These are phyloP conservation scores for Fallopia convolvulus DNA, from an alignment of 148 eudicot genomes.

Conservation along the genomic window DNA sequence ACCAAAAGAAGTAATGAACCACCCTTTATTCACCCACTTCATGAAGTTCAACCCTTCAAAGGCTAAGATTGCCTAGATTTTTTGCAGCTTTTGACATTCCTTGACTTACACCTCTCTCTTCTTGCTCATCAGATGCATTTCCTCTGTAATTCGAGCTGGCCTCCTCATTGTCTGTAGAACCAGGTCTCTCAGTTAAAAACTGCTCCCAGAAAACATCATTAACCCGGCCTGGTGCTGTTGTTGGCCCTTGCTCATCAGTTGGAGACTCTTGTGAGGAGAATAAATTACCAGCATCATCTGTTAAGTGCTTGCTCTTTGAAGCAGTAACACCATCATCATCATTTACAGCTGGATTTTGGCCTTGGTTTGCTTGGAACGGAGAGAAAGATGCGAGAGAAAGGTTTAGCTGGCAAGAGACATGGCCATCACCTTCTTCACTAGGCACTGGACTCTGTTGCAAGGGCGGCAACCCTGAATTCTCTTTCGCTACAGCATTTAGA, in stretches of 20 bases:
- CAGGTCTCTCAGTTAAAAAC: conserved; percentile 87
- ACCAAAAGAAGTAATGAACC: too few relatives aligned
- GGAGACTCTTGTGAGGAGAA: conserved; percentile 41
- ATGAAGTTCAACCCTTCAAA: conserved; percentile 20
- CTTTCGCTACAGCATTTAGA: conserved; percentile 31
- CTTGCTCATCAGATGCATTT: conserved; percentile 37
- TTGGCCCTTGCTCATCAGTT: conserved; percentile 32
- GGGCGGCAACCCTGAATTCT: conserved; percentile 30
- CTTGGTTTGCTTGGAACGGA: conserved; percentile 32
- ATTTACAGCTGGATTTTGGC: conserved; percentile 30
- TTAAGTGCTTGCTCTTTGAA: conserved; percentile 14
- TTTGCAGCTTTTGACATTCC: conserved; percentile 41
- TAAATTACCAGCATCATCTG: conserved; percentile 21
- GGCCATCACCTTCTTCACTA: conserved; percentile 52
- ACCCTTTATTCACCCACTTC: background rate
- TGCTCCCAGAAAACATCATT: conserved; percentile 97
- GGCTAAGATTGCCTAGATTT: conserved; percentile 50
- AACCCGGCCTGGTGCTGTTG: conserved; percentile 39
- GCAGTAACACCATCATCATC: conserved; percentile 20
- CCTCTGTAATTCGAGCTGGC: conserved; percentile 53
- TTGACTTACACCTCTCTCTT: conserved; percentile 39
- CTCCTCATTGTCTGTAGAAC: conserved; percentile 67
- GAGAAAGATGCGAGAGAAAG: conserved; percentile 69
- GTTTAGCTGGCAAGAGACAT: conserved; percentile 63
- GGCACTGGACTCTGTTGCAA: conserved; percentile 34